phyloP scores from a whole-genome alignment of 179 eudicot genomes.

The Pouteria campechiana region DNA sequence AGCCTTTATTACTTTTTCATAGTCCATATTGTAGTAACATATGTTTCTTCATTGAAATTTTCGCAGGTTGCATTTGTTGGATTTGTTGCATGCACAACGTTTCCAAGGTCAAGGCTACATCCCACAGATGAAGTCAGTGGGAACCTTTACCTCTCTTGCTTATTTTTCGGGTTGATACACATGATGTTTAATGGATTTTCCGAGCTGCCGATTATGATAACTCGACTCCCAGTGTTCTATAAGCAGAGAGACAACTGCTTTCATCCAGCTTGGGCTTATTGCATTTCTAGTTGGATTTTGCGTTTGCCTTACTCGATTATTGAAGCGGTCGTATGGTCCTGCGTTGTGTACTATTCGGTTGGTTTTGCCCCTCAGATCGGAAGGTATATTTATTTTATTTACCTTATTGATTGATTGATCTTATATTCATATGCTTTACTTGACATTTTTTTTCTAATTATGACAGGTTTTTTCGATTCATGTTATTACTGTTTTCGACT shows the following conservation, averaged over 20 bases:
- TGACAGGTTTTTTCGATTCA: constrained; percentile 69
- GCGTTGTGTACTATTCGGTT: constrained; percentile 61
- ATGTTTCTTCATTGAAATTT: constrained; percentile 1
- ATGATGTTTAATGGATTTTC: constrained; percentile 93
- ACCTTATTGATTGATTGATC: background rate
- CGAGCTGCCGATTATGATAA: constrained; percentile 81
- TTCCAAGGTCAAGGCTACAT: constrained; percentile 56
- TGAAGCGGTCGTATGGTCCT: constrained; percentile 83
- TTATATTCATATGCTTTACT: background rate
- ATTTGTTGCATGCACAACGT: constrained; percentile 58
- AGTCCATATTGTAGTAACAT: too few species aligned
- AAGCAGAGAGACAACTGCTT: constrained; percentile 87
- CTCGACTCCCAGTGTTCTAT: constrained; percentile 86
- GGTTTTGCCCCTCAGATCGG: constrained; percentile 70
- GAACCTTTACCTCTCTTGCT: constrained; percentile 59
- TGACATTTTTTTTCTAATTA: background rate
- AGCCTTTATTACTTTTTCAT: too few species aligned
- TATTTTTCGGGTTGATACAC: constrained; percentile 67
- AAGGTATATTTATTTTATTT: constrained; percentile 27
- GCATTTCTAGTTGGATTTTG: constrained; percentile 61
- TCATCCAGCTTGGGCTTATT: constrained; percentile 96
- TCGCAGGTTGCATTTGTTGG: constrained; percentile 78
- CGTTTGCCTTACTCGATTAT: constrained; percentile 78
- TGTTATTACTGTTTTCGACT: constrained; percentile 54
- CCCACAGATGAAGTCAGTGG: constrained; percentile 64